A percentile compares a stretch with the other conserved stretches of the same genome.
phyloP scores from a whole-genome alignment of 2,329 filamentous ascomycete genomes.

The Sporothrix globosa region DNA sequence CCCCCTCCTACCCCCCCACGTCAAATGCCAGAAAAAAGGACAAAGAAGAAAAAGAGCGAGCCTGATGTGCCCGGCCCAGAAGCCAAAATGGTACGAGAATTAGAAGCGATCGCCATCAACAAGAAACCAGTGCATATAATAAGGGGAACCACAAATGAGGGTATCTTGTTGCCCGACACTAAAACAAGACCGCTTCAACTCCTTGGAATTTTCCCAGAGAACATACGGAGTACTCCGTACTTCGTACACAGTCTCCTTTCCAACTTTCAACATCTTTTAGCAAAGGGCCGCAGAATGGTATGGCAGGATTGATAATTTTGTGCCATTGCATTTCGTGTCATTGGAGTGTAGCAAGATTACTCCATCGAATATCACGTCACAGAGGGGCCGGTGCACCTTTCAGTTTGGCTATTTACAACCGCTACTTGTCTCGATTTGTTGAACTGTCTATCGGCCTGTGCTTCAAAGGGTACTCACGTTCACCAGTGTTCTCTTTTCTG shows the following conservation, averaged over 20 bases:
- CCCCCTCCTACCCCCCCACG: too few species aligned
- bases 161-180: not conserved
- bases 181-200: not conserved
- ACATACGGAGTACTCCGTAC: not conserved
- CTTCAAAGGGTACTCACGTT: too few species aligned
- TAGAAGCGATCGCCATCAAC: not conserved
- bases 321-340: not conserved
- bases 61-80: not conserved
- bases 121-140: not conserved
- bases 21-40: too few species aligned
- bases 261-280: not conserved
- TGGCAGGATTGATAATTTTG: not conserved
- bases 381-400: too few species aligned
- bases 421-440: too few species aligned
- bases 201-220: not conserved
- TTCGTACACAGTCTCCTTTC: not conserved
- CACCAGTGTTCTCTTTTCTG: too few species aligned
- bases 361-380: too few species aligned
- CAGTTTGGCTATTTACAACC: too few species aligned
- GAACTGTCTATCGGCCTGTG: too few species aligned
- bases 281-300: not conserved
- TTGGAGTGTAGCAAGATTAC: too few species aligned
- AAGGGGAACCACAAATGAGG: not conserved
- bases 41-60: not conserved
- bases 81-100: not conserved